Base-by-base conservation (phyloP, 176 grass and related monocot species). In the Eragrostis curvula region DNA sequence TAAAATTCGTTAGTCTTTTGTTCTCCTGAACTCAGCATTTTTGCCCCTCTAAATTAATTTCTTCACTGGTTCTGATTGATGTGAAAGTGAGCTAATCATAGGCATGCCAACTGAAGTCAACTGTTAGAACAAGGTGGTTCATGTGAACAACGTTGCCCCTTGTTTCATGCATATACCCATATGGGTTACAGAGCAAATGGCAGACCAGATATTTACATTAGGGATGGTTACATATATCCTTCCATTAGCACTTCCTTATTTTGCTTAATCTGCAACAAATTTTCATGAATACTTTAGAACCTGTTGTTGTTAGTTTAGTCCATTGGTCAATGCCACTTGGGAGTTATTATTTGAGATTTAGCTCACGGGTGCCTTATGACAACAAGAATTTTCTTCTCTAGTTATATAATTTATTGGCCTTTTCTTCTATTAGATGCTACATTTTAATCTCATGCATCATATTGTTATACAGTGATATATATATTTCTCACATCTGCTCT, bases 131-230 rank as follows among this genome's bases (percentile, higher is more conserved):
- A 53, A 62, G 71, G 69, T 78, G 83, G 36, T 68, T 42, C 3
- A 32, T 71, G 64, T 82, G 79, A 73, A 66, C 17, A 85, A 49
- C 32, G 15, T 49, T 39, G 12, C 20, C 65, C 3, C 12, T 57
- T 43, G 47, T 77, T 47, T 66, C 56, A 81, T 12, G 64, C 12
- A 10, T 71, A 71, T 29, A 42, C 13, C 2, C 46, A 1, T 40
- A 67, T 56, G 32, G 49, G 27, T 52, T 80, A 61, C 53, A 89
- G 42, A 80, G 70, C 17, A 80, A 69, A 73, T 62, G 20, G n/a
- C 68, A 62, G 21, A 24, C 51, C 51, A 69, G 5, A 51, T 75
- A 69, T 28, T 74, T 68, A 69, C 12, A 46, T 25, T 56, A 61
- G n/a, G 50, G 51, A 18, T 71, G 79, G 66, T 71, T 12, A 6